These are phyloP conservation scores for Aspergillus taichungensis DNA, from an alignment of 495 filamentous ascomycete species.

Conservation along the genomic window DNA sequence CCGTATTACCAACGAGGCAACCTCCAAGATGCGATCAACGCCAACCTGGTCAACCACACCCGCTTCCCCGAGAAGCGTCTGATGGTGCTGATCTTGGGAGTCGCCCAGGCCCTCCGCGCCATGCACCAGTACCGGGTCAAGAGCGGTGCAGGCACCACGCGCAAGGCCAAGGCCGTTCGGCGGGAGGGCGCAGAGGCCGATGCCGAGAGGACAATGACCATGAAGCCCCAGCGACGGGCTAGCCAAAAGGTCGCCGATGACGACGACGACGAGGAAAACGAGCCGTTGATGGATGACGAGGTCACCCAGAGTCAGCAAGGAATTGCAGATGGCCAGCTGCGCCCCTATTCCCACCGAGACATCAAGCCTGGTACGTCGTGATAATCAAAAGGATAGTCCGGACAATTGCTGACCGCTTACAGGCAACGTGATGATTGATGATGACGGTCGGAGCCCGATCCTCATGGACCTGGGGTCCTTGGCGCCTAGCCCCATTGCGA, in stretches of 20 bases:
- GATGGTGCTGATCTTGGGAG: conserved; percentile 85
- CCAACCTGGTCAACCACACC: conserved; percentile 95
- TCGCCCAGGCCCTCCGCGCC: conserved; percentile 74
- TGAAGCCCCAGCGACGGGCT: conserved; percentile 41
- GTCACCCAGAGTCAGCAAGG: conserved; percentile 64
- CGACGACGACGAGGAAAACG: conserved; percentile 65
- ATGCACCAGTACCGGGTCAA: conserved; percentile 84
- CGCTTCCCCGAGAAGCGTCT: conserved; percentile 80
- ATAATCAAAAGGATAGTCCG: background rate
- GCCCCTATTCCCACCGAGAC: conserved; percentile 90
- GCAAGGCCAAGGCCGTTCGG: conserved; percentile 54
- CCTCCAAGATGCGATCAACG: conserved; percentile 95
- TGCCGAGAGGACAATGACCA: conserved; percentile 47
- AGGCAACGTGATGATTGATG: conserved; percentile 96
- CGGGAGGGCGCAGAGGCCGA: conserved; percentile 53
- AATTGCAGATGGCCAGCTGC: conserved; percentile 56
- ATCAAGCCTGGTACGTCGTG: conserved; percentile 76
- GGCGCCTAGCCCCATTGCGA: conserved; percentile 79
- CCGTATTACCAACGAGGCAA: conserved; percentile 94
- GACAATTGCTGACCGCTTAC: conserved; percentile 8
- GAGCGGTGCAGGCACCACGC: conserved; percentile 41
- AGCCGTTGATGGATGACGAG: conserved; percentile 78
- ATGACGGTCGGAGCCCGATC: conserved; percentile 77
- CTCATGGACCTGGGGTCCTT: conserved; percentile 98
- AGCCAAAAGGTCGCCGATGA: conserved; percentile 42